Evolutionary conservation across 768 basidiomycete species (phyloP), one percentile per base, ranked within the genome.

Genomic region (Panellus pusillus): DNA sequence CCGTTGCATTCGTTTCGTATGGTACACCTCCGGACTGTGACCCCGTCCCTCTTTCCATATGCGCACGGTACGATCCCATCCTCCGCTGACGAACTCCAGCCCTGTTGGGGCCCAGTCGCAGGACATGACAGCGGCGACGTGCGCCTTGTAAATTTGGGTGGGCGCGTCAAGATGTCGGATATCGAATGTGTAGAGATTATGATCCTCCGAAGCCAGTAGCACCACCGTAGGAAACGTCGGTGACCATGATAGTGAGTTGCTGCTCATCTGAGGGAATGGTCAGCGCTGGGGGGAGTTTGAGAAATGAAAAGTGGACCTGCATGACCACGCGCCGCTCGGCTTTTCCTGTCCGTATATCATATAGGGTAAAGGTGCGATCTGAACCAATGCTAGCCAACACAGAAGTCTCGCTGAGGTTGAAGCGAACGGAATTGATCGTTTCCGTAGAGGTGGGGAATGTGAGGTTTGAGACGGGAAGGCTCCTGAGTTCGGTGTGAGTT

Each of bases 1-100:
- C 91, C 94, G 82, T 70, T 98, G 97, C 97, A 99, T 99, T 41
- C 97, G 90, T 73, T 98, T 98, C 14, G 94, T 96, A 69, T 98
- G 96, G 66, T 98, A 99, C 7, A 94, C 87, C 67, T 98, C 96
- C 14, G 89, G 83, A 7, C 79, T 78, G 28, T 83, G 83, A 0
- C 95, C 94, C 38, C 79, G 82, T 24, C 89, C 91, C 61, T 92
- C 86, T 61, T 86, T 86, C 96, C 96, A 99, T 68, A 98, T 82
- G 54, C 95, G 77, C 41, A 98, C 79, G 2, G 95, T 98, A 41
- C 95, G 81, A 69, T 99, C 97, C 87, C 96, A 98, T 2, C 92
- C 90, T 11, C 97, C 97, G 57, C 90, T 93, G 24, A 98, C 95
- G 67, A 98, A 97, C 65, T 94, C 95, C 31, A 87, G 77, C 11